These are phyloP conservation scores for Hansfordia pulvinata DNA, from an alignment of 2,329 filamentous ascomycete species.

Conservation along the genomic window DNA sequence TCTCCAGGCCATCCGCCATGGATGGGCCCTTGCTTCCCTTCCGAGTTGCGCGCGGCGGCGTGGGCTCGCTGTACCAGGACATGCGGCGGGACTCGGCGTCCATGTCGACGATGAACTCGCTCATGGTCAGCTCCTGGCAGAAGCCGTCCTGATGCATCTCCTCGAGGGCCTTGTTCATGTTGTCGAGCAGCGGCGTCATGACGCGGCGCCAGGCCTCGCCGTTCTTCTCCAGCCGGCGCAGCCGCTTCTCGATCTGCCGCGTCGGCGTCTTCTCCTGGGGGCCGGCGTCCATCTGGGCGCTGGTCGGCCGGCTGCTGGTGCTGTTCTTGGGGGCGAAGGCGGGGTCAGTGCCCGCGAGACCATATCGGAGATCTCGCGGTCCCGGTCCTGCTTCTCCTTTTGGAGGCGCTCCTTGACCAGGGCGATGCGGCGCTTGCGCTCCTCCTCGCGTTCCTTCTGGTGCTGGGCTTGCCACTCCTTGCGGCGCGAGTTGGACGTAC, in stretches of 20 bases:
- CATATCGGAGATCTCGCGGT: constrained; percentile 7
- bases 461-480: not conserved
- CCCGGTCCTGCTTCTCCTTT: constrained; percentile 7
- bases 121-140: not conserved
- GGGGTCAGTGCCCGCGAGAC: constrained; percentile 3
- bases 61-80: too few species aligned
- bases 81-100: not conserved
- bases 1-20: too few species aligned
- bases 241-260: constrained; percentile 7
- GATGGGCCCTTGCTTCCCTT: too few species aligned
- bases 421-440: constrained; percentile 2
- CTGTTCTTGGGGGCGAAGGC: constrained; percentile 1
- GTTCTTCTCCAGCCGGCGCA: constrained; percentile 7
- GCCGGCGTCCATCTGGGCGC: too few species aligned
- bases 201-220: constrained; percentile 8
- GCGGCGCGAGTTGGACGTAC: not conserved
- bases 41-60: too few species aligned
- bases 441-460: constrained; percentile 2
- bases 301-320: not conserved
- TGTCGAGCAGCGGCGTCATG: constrained; percentile 7
- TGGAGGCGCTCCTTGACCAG: constrained; percentile 6
- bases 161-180: constrained; percentile 8
- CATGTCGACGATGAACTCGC: constrained; percentile 1
- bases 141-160: constrained; percentile 7
- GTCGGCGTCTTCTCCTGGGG: constrained; percentile 2